Base-by-base conservation (phyloP, 805 yeast species). In the Sugiyamaella marilandica region DNA sequence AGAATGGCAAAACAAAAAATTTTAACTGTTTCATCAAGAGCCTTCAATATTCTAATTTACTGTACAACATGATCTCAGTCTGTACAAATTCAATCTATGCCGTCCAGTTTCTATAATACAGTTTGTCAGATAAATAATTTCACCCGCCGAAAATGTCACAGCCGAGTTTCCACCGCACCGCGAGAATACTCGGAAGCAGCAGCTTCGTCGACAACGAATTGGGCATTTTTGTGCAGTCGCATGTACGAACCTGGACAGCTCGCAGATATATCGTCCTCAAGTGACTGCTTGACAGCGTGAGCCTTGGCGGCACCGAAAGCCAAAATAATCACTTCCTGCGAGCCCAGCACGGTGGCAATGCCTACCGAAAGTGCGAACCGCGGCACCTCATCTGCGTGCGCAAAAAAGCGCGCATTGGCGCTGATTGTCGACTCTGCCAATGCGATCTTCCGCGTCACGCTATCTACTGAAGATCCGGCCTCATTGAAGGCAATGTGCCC, bases 401-500 rank as follows among this genome's bases (percentile, higher is more conserved):
- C 69, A 59, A 80, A 80, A 59, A 80, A 80, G 44, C 84, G 69
- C 13, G 77, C 72, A 63, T 80, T 80, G 43, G 83, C 84, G 32
- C 68, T 63, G 36, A 80, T 74, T 7, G 84, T 80, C 37, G 77
- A 70, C 43, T 71, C 69, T 11, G 74, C 84, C 50, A 80, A 70
- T 2, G 62, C 59, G 37, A 80, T 79, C 53, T 66, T 65, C 54
- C 84, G 68, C 1, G 84, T 80, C 29, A 52, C 63, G 9, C 79
- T 72, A 54, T 65, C 63, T 53, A 79, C 71, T 1, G 71, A 26
- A 5, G 81, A 76, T 9, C 84, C 84, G 14, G 75, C 70, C 65
- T 80, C 84, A 65, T 80, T 80, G 61, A 80, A 80, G 1, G 84
- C 84, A 59, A 80, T 69, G 62, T 80, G 84, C 31, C 84, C 84